Conservation (phyloP, 176 grass and related monocot species). For the Hordeum marinum region DNA sequence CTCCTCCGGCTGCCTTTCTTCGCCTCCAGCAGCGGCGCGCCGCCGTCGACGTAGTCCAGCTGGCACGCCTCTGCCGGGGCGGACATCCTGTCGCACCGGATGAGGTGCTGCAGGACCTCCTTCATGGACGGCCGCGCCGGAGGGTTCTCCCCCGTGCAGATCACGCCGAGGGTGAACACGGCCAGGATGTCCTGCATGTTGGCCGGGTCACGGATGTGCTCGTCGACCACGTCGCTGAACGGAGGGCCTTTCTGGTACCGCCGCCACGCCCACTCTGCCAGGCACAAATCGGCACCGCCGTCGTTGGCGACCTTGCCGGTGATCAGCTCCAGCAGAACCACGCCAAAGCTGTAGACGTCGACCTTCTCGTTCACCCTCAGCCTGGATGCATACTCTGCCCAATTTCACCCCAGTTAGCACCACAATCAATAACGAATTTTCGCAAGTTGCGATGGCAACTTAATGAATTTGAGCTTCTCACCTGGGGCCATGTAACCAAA, state of each 20-base stretch:
- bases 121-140: conserved; percentile 27
- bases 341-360: conserved; percentile 87
- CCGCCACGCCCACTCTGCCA: conserved; percentile 77
- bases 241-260: conserved; percentile 34
- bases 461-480: not conserved
- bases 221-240: conserved; percentile 35
- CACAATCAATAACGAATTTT: not conserved
- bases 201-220: not conserved
- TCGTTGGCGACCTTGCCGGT: conserved; percentile 50
- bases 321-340: conserved; percentile 71
- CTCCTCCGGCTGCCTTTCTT: conserved; percentile 30
- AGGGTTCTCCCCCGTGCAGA: conserved; percentile 60
- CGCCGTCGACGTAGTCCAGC: not conserved
- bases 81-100: conserved; percentile 20
- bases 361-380: conserved; percentile 75
- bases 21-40: conserved; percentile 16
- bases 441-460: not conserved
- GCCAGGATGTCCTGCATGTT: not conserved
- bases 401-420: not conserved
- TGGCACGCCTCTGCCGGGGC: conserved; percentile 11
- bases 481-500: conserved; percentile 92
- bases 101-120: conserved; percentile 35
- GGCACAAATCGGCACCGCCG: conserved; percentile 38
- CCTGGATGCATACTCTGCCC: conserved; percentile 58
- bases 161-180: not conserved